Evolutionary conservation across 2,329 filamentous ascomycete species (phyloP).

Genomic region (Aotearoamyces nothofagi): DNA sequence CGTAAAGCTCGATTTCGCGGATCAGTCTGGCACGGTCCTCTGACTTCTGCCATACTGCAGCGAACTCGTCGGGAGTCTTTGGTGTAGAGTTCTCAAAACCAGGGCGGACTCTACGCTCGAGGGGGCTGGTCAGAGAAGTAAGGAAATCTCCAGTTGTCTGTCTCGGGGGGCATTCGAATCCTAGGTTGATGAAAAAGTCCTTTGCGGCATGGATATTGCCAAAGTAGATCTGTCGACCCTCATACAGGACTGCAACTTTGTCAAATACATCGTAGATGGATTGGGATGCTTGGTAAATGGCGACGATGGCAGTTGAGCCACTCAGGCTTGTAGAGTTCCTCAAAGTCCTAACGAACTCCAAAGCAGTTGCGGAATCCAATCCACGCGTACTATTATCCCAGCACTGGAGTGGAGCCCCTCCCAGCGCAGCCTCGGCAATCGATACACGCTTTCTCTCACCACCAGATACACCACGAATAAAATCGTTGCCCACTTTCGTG

Average conservation of each 20-base stretch:
- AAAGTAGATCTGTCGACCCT: slow-evolving; percentile 57
- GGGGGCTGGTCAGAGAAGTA: slow-evolving; percentile 52
- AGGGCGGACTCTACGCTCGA: slow-evolving; percentile 36
- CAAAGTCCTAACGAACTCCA: slow-evolving; percentile 55
- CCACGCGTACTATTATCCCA: slow-evolving; percentile 68
- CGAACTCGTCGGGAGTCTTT: slow-evolving; percentile 37
- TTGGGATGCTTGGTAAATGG: slow-evolving; percentile 58
- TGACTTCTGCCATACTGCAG: slow-evolving; percentile 29
- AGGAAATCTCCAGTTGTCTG: slow-evolving; percentile 45
- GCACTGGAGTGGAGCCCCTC: slow-evolving; percentile 43
- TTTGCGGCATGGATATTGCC: slow-evolving; percentile 47
- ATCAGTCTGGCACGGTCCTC: slow-evolving; percentile 26
- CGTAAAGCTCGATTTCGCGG: slow-evolving; percentile 33
- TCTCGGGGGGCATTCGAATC: slow-evolving; percentile 55
- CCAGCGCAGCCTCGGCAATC: slow-evolving; percentile 59
- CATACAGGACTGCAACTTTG: slow-evolving; percentile 51
- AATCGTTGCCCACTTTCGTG: slow-evolving; percentile 60
- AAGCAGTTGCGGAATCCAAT: slow-evolving; percentile 55
- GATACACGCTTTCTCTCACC: slow-evolving; percentile 65
- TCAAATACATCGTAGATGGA: slow-evolving; percentile 51
- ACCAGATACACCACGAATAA: slow-evolving; percentile 51
- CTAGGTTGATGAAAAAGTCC: slow-evolving; percentile 51
- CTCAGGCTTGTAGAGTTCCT: slow-evolving; percentile 48
- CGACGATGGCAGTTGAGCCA: slow-evolving; percentile 45
- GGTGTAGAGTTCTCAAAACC: slow-evolving; percentile 41